Conservation (phyloP, 768 basidiomycete species). For the Collybiopsis luxurians region DNA sequence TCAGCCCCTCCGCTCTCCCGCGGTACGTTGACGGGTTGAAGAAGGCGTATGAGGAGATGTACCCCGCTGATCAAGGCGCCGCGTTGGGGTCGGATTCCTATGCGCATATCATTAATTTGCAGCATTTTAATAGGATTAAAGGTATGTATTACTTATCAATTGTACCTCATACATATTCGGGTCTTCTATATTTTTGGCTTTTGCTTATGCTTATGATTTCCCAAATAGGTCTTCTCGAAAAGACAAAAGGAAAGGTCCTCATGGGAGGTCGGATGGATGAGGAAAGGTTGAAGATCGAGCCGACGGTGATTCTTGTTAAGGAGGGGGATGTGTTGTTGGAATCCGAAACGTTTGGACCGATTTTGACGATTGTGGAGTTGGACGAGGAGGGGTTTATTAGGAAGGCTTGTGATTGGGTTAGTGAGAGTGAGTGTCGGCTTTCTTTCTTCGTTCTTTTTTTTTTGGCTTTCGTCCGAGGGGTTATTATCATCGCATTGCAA, state of each 20-base stretch:
- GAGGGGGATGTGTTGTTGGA: slow-evolving; percentile 71
- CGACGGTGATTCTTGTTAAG: slow-evolving; percentile 66
- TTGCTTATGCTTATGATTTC: too few relatives aligned
- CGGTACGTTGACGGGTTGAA: slow-evolving; percentile 41
- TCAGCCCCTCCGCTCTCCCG: slow-evolving; percentile 40
- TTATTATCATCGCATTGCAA: too few relatives aligned
- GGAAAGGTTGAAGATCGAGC: slow-evolving; percentile 60
- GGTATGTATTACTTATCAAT: slow-evolving; percentile 26
- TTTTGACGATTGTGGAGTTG: slow-evolving; percentile 74
- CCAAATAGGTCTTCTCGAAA: slow-evolving; percentile 39
- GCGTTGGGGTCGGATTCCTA: slow-evolving; percentile 41
- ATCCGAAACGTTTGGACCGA: slow-evolving; percentile 83
- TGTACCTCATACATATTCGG: too few relatives aligned
- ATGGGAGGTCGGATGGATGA: slow-evolving; percentile 63
- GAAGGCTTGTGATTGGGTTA: slow-evolving; percentile 65
- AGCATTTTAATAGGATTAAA: slow-evolving; percentile 60
- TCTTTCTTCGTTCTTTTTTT: neutral
- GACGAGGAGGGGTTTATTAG: slow-evolving; percentile 45
- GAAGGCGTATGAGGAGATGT: slow-evolving; percentile 33
- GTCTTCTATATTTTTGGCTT: too few relatives aligned
- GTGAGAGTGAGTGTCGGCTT: slow-evolving; percentile 26
- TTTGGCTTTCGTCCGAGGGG: too few relatives aligned
- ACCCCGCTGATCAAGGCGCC: slow-evolving; percentile 21
- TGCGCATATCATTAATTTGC: slow-evolving; percentile 48
- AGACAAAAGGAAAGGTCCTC: slow-evolving; percentile 62